Conservation (phyloP, 1,284 basidiomycete species). For the Rhodotorula sp. region DNA sequence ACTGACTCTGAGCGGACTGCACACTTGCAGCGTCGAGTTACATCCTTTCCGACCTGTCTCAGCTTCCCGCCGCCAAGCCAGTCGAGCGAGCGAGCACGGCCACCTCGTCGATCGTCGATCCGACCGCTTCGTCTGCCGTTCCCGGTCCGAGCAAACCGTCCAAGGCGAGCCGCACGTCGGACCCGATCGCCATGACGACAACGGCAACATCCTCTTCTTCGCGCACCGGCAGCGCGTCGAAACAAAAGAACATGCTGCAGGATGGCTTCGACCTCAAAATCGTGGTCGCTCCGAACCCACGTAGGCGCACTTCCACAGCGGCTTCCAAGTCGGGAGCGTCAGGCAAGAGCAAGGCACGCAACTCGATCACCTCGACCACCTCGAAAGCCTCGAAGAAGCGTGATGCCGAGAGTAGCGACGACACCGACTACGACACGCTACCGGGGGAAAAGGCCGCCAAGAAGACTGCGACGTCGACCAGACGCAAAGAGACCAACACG, state of each 20-base stretch:
- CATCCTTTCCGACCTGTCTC: neutral
- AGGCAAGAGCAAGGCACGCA: no score
- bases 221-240: neutral
- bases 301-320: neutral
- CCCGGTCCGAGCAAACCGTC: neutral
- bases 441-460: neutral
- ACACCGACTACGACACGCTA: conserved; percentile 1
- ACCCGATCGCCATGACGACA: conserved; percentile 7
- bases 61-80: neutral
- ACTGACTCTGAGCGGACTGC: no score
- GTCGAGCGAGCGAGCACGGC: neutral
- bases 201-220: neutral
- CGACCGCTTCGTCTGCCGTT: neutral
- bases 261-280: neutral
- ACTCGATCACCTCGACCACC: no score
- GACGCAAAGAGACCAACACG: no score
- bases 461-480: neutral
- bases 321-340: neutral
- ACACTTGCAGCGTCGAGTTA: no score
- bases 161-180: neutral
- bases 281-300: neutral
- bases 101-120: conserved; percentile 6
- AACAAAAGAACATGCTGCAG: neutral
- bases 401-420: neutral
- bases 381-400: neutral